phyloP scores from a whole-genome alignment of 306 rosid species.

The Fagus sylvatica region DNA sequence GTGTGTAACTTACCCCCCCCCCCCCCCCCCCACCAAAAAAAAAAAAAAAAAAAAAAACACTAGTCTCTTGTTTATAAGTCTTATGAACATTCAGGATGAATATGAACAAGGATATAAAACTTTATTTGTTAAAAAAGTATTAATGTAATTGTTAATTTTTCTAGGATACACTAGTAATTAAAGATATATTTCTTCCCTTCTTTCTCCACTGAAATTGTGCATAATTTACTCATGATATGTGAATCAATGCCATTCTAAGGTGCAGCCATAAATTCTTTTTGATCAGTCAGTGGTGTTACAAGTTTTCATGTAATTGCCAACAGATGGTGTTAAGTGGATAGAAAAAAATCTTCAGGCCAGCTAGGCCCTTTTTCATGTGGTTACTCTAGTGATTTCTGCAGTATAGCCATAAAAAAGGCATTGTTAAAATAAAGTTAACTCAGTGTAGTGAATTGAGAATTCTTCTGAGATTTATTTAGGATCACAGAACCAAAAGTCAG shows the following conservation, averaged over 20 bases:
- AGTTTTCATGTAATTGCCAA: background rate
- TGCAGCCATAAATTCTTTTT: background rate
- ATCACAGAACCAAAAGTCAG: background rate
- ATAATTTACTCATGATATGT: background rate
- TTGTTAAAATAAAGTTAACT: background rate
- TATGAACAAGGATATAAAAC: too few species aligned
- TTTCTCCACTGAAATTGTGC: background rate
- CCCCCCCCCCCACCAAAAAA: too few species aligned
- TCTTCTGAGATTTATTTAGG: background rate
- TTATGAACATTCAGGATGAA: background rate
- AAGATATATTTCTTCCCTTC: background rate
- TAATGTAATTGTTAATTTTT: background rate
- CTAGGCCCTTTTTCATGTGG: background rate
- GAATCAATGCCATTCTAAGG: conserved; percentile 1
- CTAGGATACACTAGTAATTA: background rate
- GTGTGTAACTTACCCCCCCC: too few species aligned
- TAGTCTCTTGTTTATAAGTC: background rate
- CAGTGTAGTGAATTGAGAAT: background rate
- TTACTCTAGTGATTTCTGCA: background rate
- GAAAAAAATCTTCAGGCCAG: background rate
- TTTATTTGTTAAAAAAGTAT: background rate
- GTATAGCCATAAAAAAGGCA: background rate
- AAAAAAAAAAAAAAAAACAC: too few species aligned
- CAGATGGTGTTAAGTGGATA: background rate
- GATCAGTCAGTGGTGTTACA: background rate